Base-by-base conservation (phyloP, 2,329 filamentous ascomycete genomes). In the Hypoxylon sp. region DNA sequence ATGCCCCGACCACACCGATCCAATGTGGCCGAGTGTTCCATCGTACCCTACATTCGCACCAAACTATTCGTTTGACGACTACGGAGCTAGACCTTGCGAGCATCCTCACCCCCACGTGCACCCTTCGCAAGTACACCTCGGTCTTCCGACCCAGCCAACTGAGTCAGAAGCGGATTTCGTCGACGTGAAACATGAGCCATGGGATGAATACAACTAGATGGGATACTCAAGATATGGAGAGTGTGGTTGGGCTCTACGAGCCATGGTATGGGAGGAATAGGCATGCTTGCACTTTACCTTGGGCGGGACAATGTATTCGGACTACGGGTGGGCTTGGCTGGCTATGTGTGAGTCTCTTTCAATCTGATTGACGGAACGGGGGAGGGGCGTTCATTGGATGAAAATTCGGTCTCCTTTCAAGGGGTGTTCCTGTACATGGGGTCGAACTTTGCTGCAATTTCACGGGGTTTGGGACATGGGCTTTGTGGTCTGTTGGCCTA, bases 181-280 rank as follows among this genome's bases (percentile, higher is more conserved):
- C n/a, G 65, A 75, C 42, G 75, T 82, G 50, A 82, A 82, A 72
- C 76, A 76, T 21, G 80, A 81, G 64, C 71, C 77, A 2, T 79
- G 78, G 77, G 78, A 78, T 29, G 42, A 70, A 31, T 75, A 86
- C 85, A 3, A 90, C 89, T 3, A 89, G 5, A 93, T 73, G 83
- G 84, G 21, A 52, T 24, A 31, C 2, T 13, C 39, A 48, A 19
- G 29, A 27, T 35, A 6, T 31, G 44, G 7, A 32, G n/a, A 15
- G n/a, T 19, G 10, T 35, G n/a, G 8, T 29, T 37, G 52, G 27
- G 24, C 35, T 67, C 35, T 27, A 31, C 7, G 55, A 51, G 54
- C 39, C 32, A 53, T 57, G 32, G 46, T 59, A 42, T 44, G 19
- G 54, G 15, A 42, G 48, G 3, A 47, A 19, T 39, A 15, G 15